phyloP scores from a whole-genome alignment of 208 protist genomes.

The Acanthamoeba divionensis region DNA sequence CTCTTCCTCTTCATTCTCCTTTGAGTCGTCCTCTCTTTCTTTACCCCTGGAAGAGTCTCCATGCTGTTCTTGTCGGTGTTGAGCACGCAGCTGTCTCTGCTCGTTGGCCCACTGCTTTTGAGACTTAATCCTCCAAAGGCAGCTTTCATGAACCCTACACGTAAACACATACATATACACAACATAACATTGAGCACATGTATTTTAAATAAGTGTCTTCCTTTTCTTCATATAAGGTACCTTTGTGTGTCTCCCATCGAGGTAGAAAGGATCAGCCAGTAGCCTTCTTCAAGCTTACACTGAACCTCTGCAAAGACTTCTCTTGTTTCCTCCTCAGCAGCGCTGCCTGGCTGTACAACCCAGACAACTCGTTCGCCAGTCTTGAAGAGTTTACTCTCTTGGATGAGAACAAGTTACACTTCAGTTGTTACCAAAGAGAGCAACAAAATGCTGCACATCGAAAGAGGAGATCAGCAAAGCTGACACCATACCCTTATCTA shows the following conservation, averaged over 20 bases:
- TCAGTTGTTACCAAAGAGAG: too few species aligned
- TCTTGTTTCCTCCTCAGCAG: too few species aligned
- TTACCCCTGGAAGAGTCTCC: neutral
- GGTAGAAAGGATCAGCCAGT: conserved; percentile 5
- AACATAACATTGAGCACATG: neutral
- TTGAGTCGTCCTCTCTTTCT: neutral
- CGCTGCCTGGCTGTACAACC: too few species aligned
- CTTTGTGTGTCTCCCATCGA: neutral
- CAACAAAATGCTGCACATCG: too few species aligned
- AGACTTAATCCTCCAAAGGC: neutral
- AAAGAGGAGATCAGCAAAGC: too few species aligned
- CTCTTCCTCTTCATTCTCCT: neutral
- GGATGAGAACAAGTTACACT: too few species aligned
- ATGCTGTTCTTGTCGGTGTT: neutral
- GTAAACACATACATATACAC: too few species aligned
- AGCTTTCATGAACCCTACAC: neutral
- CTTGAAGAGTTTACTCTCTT: too few species aligned
- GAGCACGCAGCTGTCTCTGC: neutral
- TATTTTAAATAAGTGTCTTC: neutral
- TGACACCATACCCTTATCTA: too few species aligned
- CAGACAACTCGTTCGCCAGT: too few species aligned
- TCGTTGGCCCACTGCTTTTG: neutral
- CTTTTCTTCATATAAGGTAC: neutral
- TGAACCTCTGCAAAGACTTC: conserved; percentile 14
- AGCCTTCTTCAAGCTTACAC: neutral